A percentile compares a stretch with the other conserved stretches of the same genome.
Conservation (phyloP, 768 basidiomycete species). For the Rhodotorula kratochvilovae region DNA sequence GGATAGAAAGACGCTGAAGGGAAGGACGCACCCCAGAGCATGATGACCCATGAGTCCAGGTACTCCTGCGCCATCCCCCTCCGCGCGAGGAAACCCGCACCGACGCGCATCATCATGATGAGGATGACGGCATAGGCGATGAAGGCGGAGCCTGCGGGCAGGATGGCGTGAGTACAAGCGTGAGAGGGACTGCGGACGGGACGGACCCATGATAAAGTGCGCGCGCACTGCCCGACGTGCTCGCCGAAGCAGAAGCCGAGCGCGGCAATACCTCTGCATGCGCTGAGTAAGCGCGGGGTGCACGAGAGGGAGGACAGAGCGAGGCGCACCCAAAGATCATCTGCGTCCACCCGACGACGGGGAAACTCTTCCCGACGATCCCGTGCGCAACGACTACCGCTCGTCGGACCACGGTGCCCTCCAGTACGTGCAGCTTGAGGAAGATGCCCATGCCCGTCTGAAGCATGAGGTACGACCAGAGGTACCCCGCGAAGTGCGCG, state of each 20-base stretch:
- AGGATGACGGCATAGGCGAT: constrained; percentile 80
- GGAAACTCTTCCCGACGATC: constrained; percentile 75
- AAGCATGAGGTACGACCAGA: constrained; percentile 51
- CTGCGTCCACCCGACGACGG: constrained; percentile 80
- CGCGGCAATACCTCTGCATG: constrained; percentile 31
- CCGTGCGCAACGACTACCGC: constrained; percentile 68
- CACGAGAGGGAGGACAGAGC: neutral
- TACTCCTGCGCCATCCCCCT: constrained; percentile 47
- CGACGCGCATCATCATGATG: constrained; percentile 69
- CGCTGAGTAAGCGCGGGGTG: too few species aligned
- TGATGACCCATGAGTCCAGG: constrained; percentile 48
- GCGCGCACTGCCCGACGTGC: constrained; percentile 66
- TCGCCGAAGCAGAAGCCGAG: constrained; percentile 73
- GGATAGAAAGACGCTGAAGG: too few species aligned
- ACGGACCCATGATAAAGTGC: constrained; percentile 48
- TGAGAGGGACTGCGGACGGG: neutral
- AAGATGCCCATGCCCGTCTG: constrained; percentile 77
- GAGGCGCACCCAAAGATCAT: constrained; percentile 71
- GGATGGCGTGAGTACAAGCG: neutral
- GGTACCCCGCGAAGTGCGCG: constrained; percentile 62
- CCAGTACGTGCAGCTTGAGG: constrained; percentile 85
- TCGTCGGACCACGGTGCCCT: constrained; percentile 62
- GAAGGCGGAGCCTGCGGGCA: constrained; percentile 61
- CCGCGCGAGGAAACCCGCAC: constrained; percentile 62
- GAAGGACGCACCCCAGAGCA: constrained; percentile 44